phyloP scores from a whole-genome alignment of 495 filamentous ascomycete genomes.

The Tuber indicum region DNA sequence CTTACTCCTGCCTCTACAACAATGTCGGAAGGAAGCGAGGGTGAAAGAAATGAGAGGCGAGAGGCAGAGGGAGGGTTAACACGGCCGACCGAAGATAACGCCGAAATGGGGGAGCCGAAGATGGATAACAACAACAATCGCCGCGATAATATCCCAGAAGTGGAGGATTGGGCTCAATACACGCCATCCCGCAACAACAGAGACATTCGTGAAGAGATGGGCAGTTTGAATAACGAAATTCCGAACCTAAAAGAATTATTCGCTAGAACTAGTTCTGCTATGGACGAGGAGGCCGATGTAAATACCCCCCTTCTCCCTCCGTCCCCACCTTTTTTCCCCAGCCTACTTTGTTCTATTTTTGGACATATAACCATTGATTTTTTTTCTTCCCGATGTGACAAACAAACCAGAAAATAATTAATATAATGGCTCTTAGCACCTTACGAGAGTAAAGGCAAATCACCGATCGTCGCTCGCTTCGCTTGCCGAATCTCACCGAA shows the following conservation, averaged over 20 bases:
- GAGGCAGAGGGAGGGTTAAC: background rate
- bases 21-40: conserved; percentile 27
- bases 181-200: conserved; percentile 3
- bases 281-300: conserved; percentile 36
- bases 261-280: conserved; percentile 18
- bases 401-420: background rate
- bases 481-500: conserved; percentile 33
- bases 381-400: background rate
- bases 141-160: background rate
- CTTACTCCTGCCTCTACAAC: conserved; percentile 32
- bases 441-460: conserved; percentile 37
- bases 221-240: conserved; percentile 38
- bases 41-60: conserved; percentile 2
- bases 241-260: conserved; percentile 35
- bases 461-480: conserved; percentile 40
- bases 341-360: conserved; percentile 1
- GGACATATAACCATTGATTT: background rate
- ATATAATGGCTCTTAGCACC: conserved; percentile 17
- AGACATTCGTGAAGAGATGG: conserved; percentile 27
- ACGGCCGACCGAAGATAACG: background rate
- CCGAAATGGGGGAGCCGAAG: background rate
- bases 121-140: conserved; percentile 1
- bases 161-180: background rate
- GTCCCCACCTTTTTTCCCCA: background rate
- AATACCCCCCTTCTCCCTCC: conserved; percentile 8